phyloP scores from a whole-genome alignment of 164 flowering plant genomes.

The Dillenia turbinata region DNA sequence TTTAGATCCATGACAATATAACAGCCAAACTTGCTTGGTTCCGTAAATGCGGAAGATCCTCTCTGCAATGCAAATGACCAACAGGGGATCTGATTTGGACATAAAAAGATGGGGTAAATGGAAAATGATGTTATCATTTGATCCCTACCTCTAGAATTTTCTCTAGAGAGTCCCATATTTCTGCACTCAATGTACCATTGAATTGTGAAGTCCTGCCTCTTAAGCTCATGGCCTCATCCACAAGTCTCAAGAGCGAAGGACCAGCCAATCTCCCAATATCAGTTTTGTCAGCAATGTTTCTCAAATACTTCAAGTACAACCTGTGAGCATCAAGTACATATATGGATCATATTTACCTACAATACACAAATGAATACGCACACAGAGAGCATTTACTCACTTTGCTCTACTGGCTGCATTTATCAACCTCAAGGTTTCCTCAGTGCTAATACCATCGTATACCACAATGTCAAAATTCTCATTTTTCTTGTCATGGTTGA shows the following conservation, averaged over 20 bases:
- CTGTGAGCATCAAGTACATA: constrained; percentile 27
- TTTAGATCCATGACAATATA: constrained; percentile 62
- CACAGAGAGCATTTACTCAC: constrained; percentile 26
- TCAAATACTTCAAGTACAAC: constrained; percentile 75
- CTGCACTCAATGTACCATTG: constrained; percentile 57
- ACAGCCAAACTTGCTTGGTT: constrained; percentile 61
- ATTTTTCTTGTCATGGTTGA: background rate
- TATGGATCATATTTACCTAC: constrained; percentile 7
- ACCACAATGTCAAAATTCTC: constrained; percentile 58
- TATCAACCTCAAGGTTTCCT: constrained; percentile 72
- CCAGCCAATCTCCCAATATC: constrained; percentile 83
- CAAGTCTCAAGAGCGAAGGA: constrained; percentile 76
- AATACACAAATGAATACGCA: background rate
- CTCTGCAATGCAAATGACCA: constrained; percentile 40
- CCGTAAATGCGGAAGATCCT: constrained; percentile 55
- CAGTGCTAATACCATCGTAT: constrained; percentile 80
- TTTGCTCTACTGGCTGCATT: constrained; percentile 70
- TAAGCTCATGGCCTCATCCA: constrained; percentile 53
- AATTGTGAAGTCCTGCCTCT: constrained; percentile 29
- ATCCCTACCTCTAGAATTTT: constrained; percentile 49
- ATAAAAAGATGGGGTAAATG: background rate
- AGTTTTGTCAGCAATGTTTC: constrained; percentile 77
- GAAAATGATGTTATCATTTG: background rate
- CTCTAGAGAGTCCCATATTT: constrained; percentile 71
- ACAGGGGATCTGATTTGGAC: constrained; percentile 3